These are phyloP conservation scores for Mycena olivaceomarginata DNA, from an alignment of 768 basidiomycete species.

Conservation along the genomic window DNA sequence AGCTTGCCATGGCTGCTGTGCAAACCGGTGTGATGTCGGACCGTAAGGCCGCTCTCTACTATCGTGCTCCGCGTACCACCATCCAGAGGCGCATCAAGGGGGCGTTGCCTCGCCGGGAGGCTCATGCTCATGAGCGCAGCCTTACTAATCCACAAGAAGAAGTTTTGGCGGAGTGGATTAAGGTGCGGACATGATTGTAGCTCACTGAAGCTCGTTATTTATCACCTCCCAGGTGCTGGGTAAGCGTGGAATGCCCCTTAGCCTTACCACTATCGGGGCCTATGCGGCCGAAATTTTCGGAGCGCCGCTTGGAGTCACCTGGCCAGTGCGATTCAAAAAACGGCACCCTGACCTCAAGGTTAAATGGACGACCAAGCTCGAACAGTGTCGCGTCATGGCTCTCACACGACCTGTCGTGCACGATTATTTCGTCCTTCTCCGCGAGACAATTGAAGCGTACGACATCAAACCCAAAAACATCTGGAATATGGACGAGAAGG, in stretches of 20 bases:
- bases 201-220: no score
- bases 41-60: no score
- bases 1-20: no score
- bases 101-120: no score
- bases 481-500: no score
- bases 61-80: no score
- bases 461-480: no score
- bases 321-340: not conserved
- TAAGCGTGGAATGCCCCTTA: not conserved
- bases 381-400: not conserved
- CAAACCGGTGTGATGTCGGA: no score
- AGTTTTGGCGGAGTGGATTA: not conserved
- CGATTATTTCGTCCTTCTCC: not conserved
- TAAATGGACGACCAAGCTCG: not conserved
- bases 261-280: not conserved
- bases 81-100: no score
- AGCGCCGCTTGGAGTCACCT: not conserved
- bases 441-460: no score
- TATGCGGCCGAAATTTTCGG: slow-evolving; percentile 5
- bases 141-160: not conserved
- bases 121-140: no score
- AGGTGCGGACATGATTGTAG: not conserved
- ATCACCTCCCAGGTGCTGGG: not conserved
- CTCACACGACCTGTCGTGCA: not conserved
- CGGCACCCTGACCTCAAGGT: slow-evolving; percentile 1